phyloP scores from a whole-genome alignment of 1,284 basidiomycete genomes.

The Pseudozyma sp. region DNA sequence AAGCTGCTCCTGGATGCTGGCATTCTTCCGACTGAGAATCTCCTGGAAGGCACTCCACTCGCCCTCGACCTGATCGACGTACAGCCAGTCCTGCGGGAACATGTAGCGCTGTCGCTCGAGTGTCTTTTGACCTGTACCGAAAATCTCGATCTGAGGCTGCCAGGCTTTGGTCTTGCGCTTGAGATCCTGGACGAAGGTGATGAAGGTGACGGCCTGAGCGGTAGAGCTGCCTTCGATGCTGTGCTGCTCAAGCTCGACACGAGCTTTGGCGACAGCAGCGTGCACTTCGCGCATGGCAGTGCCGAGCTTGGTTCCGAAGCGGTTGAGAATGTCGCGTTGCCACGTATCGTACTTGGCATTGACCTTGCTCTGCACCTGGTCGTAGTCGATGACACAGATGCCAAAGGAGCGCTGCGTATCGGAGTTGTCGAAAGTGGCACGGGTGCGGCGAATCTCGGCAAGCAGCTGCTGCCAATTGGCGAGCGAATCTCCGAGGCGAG shows the following conservation, averaged over 20 bases:
- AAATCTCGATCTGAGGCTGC: constrained; percentile 96
- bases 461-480: constrained; percentile 91
- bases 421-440: constrained; percentile 95
- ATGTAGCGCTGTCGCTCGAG: constrained; percentile 96
- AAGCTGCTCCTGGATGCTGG: constrained; percentile 96
- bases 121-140: constrained; percentile 93
- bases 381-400: constrained; percentile 94
- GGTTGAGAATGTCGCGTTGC: constrained; percentile 92
- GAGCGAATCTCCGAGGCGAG: constrained; percentile 90
- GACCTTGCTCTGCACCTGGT: constrained; percentile 95
- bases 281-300: constrained; percentile 97
- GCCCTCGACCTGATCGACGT: constrained; percentile 94
- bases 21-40: constrained; percentile 96
- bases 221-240: constrained; percentile 78
- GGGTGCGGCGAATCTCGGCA: constrained; percentile 93
- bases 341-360: constrained; percentile 98
- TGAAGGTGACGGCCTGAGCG: constrained; percentile 96
- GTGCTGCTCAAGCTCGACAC: constrained; percentile 92
- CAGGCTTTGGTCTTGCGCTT: constrained; percentile 96
- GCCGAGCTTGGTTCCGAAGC: constrained; percentile 91
- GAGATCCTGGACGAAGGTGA: constrained; percentile 98
- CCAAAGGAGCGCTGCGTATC: constrained; percentile 90
- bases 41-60: constrained; percentile 99
- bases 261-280: constrained; percentile 87
- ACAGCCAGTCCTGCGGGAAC: constrained; percentile 96